A percentile compares a stretch with the other conserved stretches of the same genome.
phyloP scores from a whole-genome alignment of 768 basidiomycete species.

The Mycena metata region DNA sequence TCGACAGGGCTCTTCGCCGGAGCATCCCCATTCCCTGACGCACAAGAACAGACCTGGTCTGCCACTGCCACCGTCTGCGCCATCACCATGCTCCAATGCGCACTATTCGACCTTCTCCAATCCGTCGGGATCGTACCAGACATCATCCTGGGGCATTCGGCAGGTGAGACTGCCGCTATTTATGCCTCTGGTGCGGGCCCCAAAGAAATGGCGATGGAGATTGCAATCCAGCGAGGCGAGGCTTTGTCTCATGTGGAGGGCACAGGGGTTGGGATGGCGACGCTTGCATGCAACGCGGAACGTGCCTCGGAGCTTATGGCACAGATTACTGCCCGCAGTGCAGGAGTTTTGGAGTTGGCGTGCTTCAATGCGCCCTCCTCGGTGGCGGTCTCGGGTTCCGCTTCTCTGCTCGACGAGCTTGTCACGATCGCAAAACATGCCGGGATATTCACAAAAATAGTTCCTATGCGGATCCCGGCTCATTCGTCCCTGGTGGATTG shows the following conservation, averaged over 20 bases:
- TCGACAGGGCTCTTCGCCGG: slow-evolving; percentile 47
- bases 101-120: slow-evolving; percentile 47
- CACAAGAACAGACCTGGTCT: slow-evolving; percentile 30
- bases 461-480: slow-evolving; percentile 45
- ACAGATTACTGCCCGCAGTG: not conserved
- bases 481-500: slow-evolving; percentile 48
- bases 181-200: slow-evolving; percentile 50
- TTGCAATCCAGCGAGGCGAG: slow-evolving; percentile 50
- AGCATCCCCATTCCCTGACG: not conserved
- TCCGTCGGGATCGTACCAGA: slow-evolving; percentile 45
- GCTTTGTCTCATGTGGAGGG: slow-evolving; percentile 39
- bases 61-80: slow-evolving; percentile 42
- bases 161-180: slow-evolving; percentile 51
- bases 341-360: slow-evolving; percentile 42
- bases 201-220: slow-evolving; percentile 48
- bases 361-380: slow-evolving; percentile 50
- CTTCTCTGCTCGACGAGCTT: slow-evolving; percentile 37
- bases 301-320: slow-evolving; percentile 22
- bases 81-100: slow-evolving; percentile 52
- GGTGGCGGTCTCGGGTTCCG: slow-evolving; percentile 45
- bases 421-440: slow-evolving; percentile 39
- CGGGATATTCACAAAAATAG: slow-evolving; percentile 44
- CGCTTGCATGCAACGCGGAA: slow-evolving; percentile 42
- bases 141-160: slow-evolving; percentile 51
- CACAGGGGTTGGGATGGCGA: slow-evolving; percentile 47